These are phyloP conservation scores for Calonectria pseudoreteaudii DNA, from an alignment of 2,329 filamentous ascomycete species.

Conservation along the genomic window DNA sequence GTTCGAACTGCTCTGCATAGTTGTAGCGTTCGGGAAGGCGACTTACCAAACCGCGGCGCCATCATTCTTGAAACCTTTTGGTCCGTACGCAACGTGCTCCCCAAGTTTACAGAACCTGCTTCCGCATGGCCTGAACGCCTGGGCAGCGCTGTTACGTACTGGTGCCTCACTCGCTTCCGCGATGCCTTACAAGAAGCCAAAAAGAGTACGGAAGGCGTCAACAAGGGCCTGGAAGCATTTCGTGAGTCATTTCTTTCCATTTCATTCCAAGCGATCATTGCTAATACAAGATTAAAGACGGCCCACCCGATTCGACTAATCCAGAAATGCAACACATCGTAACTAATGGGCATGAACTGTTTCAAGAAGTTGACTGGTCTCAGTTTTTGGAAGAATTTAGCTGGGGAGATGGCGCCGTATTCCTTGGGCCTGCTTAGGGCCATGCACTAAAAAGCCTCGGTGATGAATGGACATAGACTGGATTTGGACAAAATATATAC, in stretches of 20 bases:
- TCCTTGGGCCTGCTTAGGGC: conserved; percentile 44
- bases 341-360: conserved; percentile 45
- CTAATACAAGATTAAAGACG: conserved; percentile 6
- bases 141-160: conserved; percentile 61
- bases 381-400: conserved; percentile 64
- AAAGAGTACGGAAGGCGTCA: conserved; percentile 46
- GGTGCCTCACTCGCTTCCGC: conserved; percentile 62
- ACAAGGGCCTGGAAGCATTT: conserved; percentile 45
- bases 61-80: conserved; percentile 64
- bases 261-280: not conserved
- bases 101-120: conserved; percentile 54
- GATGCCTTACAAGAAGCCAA: conserved; percentile 52
- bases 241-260: conserved; percentile 36
- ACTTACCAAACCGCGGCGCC: conserved; percentile 59
- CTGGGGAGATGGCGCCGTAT: conserved; percentile 51
- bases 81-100: conserved; percentile 53
- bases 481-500: not conserved
- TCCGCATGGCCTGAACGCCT: conserved; percentile 59
- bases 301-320: not conserved
- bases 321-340: conserved; percentile 31
- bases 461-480: not conserved
- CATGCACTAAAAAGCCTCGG: not conserved
- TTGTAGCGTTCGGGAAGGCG: conserved; percentile 61
- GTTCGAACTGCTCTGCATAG: conserved; percentile 52
- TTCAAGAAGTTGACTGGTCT: conserved; percentile 63